These are phyloP conservation scores for Stereum hirsutum DNA, from an alignment of 1,284 basidiomycete genomes.

Conservation along the genomic window DNA sequence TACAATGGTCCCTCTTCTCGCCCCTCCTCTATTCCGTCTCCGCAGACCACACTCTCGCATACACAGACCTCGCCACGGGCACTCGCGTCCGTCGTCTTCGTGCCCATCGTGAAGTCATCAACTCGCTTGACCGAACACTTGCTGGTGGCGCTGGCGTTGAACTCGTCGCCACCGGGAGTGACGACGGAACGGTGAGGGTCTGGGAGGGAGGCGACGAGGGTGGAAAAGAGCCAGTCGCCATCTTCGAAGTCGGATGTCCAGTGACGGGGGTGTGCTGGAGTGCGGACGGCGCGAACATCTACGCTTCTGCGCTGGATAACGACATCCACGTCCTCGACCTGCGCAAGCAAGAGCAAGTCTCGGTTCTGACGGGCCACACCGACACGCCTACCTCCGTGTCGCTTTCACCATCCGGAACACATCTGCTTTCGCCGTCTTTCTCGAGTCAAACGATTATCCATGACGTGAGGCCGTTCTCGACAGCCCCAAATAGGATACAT, in stretches of 20 bases:
- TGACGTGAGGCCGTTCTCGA: slow-evolving; percentile 86
- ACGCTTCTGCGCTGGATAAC: slow-evolving; percentile 88
- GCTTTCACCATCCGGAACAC: slow-evolving; percentile 79
- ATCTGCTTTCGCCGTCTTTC: slow-evolving; percentile 81
- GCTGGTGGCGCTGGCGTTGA: slow-evolving; percentile 76
- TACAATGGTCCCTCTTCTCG: slow-evolving; percentile 73
- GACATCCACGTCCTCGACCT: slow-evolving; percentile 91
- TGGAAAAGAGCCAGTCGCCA: slow-evolving; percentile 67
- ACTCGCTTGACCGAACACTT: slow-evolving; percentile 77
- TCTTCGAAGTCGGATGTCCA: slow-evolving; percentile 79
- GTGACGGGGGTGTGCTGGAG: slow-evolving; percentile 92
- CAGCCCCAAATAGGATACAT: slow-evolving; percentile 72
- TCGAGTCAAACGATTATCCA: slow-evolving; percentile 84
- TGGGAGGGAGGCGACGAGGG: slow-evolving; percentile 81
- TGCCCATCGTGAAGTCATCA: slow-evolving; percentile 85
- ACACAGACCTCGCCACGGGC: slow-evolving; percentile 73
- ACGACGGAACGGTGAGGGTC: slow-evolving; percentile 82
- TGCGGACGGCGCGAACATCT: slow-evolving; percentile 78
- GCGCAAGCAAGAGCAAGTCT: slow-evolving; percentile 72
- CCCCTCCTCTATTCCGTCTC: slow-evolving; percentile 71
- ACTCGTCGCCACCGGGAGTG: slow-evolving; percentile 76
- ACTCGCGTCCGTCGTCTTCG: slow-evolving; percentile 67
- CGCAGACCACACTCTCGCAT: slow-evolving; percentile 73
- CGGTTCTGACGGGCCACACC: slow-evolving; percentile 69
- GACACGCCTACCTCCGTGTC: slow-evolving; percentile 88